Base-by-base conservation (phyloP, 371 early-diverging fungal species). In the Circinella umbellata region DNA sequence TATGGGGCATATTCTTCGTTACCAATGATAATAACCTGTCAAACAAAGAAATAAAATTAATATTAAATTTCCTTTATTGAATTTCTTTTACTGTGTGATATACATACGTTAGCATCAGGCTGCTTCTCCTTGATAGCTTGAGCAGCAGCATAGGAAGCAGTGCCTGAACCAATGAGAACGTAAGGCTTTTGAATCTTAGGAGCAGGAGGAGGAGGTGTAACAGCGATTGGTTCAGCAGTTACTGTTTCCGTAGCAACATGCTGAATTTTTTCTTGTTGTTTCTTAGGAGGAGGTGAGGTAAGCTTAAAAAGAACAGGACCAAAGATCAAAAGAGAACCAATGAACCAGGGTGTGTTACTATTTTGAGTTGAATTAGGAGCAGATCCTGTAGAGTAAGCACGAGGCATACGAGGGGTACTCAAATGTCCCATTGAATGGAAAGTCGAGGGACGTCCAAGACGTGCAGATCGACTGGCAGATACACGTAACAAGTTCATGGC, bases 121-220 rank as follows among this genome's bases (percentile, higher is more conserved):
- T 93, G 89, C 64, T 82, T 80, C 70, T 90, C 87, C 67, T 85
- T 83, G 69, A 93, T 92, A 39, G 90, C 89, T 73, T 90, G 82
- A 70, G 90, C 85, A 69, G 90, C 90, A 57, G 86, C 83, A 75
- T 86, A 90, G 2, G 90, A 85, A 35, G 92, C 91, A 35, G 91
- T 90, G 10, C 91, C 90, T 54, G 84, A 90, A 68, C 91, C 90
- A 71, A 89, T 73, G 42, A 86, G 78, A 20, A 88, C 82, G 71
- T 89, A 88, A 11, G 88, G 79, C 39, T 79, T 80, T 34, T 78
- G 77, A 17, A 76, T 69, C 47, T 74, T 77, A 38, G 75, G 72
- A 13, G 63, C 70, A 27, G 59, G 61, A n/a, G 61, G 68, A 62
- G 74, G 69, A 47, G 36, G 42, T 42, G 6, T 27, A 27, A 27